These are phyloP conservation scores for Nidularia pulvinata DNA, from an alignment of 768 basidiomycete genomes.

Conservation along the genomic window DNA sequence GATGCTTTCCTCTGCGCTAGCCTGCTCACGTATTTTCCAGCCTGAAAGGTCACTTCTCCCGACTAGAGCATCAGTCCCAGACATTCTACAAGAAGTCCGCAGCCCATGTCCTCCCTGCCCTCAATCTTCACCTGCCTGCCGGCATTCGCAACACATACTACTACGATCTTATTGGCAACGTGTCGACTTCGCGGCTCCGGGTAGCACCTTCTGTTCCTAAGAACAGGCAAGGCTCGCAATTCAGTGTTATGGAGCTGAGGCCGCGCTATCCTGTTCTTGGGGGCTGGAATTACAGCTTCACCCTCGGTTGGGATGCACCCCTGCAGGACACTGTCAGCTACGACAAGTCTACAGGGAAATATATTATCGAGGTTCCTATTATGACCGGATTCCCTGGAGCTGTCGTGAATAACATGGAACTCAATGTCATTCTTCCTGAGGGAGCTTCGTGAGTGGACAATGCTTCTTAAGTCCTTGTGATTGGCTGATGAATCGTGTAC, in stretches of 20 bases:
- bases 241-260: slow-evolving; percentile 76
- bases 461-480: not conserved
- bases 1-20: not conserved
- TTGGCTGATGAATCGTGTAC: not conserved
- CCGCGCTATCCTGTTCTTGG: slow-evolving; percentile 95
- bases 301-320: slow-evolving; percentile 92
- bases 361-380: slow-evolving; percentile 83
- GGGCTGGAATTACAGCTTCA: slow-evolving; percentile 97
- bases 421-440: slow-evolving; percentile 87
- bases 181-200: slow-evolving; percentile 90
- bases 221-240: slow-evolving; percentile 46
- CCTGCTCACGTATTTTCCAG: slow-evolving; percentile 36
- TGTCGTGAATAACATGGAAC: slow-evolving; percentile 76
- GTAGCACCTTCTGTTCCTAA: slow-evolving; percentile 63
- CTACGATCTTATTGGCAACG: slow-evolving; percentile 93
- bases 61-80: slow-evolving; percentile 83
- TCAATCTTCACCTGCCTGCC: slow-evolving; percentile 82
- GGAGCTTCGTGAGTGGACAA: slow-evolving; percentile 80
- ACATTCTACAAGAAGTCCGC: slow-evolving; percentile 65
- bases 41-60: slow-evolving; percentile 95
- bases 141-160: slow-evolving; percentile 84
- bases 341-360: slow-evolving; percentile 59
- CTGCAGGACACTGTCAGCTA: slow-evolving; percentile 71
- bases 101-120: slow-evolving; percentile 68
- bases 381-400: slow-evolving; percentile 81